These are phyloP conservation scores for Hypholoma sublateritium DNA, from an alignment of 768 basidiomycete species.

Conservation along the genomic window DNA sequence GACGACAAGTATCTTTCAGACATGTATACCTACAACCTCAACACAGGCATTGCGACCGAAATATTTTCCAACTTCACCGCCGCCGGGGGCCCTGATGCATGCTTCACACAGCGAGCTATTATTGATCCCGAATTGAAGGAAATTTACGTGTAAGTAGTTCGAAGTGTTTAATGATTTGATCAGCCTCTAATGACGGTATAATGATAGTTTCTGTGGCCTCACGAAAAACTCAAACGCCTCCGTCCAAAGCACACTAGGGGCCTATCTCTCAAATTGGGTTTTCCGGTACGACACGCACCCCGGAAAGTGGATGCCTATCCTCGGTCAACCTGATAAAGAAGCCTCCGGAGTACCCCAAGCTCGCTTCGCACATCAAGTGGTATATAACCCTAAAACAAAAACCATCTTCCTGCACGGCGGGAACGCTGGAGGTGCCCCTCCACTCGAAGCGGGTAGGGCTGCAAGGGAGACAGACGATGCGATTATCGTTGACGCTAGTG, in stretches of 20 bases:
- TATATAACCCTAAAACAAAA: slow-evolving; percentile 60
- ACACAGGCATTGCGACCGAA: slow-evolving; percentile 55
- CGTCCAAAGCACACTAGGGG: slow-evolving; percentile 38
- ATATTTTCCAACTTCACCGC: slow-evolving; percentile 61
- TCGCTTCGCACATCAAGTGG: slow-evolving; percentile 78
- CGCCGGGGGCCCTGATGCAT: slow-evolving; percentile 66
- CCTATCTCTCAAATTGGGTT: slow-evolving; percentile 62
- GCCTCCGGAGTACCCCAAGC: slow-evolving; percentile 47
- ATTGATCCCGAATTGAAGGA: slow-evolving; percentile 63
- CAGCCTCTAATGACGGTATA: too few relatives aligned
- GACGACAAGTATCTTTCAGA: slow-evolving; percentile 69
- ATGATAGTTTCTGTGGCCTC: slow-evolving; percentile 60
- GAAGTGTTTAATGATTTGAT: background rate
- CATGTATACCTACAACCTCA: slow-evolving; percentile 73
- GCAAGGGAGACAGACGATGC: slow-evolving; percentile 18
- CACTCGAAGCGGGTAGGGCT: slow-evolving; percentile 13
- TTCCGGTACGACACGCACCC: slow-evolving; percentile 61
- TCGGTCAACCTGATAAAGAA: slow-evolving; percentile 33
- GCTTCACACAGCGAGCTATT: slow-evolving; percentile 74
- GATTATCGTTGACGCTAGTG: slow-evolving; percentile 13
- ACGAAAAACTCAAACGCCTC: slow-evolving; percentile 40
- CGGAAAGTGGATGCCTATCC: slow-evolving; percentile 65
- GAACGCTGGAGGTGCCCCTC: slow-evolving; percentile 48
- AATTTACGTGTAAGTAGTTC: slow-evolving; percentile 68
- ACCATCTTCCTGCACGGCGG: slow-evolving; percentile 75